Base-by-base conservation (phyloP, 2,329 filamentous ascomycete genomes). In the Xylariaceae sp. region DNA sequence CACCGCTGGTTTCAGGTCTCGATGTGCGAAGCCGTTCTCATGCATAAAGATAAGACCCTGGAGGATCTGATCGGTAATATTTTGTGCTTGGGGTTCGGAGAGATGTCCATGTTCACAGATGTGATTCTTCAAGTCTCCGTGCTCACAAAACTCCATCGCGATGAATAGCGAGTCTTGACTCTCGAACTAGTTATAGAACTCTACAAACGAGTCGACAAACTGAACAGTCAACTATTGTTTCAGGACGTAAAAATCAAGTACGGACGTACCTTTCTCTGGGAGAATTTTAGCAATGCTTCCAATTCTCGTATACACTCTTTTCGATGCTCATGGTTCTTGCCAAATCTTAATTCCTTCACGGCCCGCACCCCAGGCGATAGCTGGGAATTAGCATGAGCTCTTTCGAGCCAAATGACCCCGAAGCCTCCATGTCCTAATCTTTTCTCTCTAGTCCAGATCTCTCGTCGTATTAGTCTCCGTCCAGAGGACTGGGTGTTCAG, bases 1-100 rank as follows among this genome's bases (percentile, higher is more conserved):
- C 50, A 64, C 62, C 17, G 39, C 53, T n/a, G 62, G 62, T 23
- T 64, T 62, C 9, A 64, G 17, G 12, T 64, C 56, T 4, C 56
- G 47, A 31, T 62, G 59, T 3, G 29, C 56, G 21, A 62, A 62
- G 4, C 48, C 44, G 24, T 56, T 56, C 1, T 50, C 45, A 28
- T 59, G 59, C 59, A 62, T 62, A 31, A 21, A 48, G 5, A 19
- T 6, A n/a, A 61, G 24, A 1, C 59, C 59, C 16, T 60, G 50
- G 6, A 56, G 16, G 1, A 62, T 43, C 21, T 62, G 59, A 4
- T 2, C 4, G 9, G 28, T 37, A 21, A 62, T 62, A 4, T 53
- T n/a, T 14, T 17, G 23, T 8, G 34, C 50, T 16, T 60, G 39
- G 8, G 16, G 16, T 34, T 61, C 62, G 1, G 59, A 36, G 3